A percentile compares a stretch with the other conserved stretches of the same genome.
Conservation (phyloP, 306 rosid species). For the Castanea sativa region DNA sequence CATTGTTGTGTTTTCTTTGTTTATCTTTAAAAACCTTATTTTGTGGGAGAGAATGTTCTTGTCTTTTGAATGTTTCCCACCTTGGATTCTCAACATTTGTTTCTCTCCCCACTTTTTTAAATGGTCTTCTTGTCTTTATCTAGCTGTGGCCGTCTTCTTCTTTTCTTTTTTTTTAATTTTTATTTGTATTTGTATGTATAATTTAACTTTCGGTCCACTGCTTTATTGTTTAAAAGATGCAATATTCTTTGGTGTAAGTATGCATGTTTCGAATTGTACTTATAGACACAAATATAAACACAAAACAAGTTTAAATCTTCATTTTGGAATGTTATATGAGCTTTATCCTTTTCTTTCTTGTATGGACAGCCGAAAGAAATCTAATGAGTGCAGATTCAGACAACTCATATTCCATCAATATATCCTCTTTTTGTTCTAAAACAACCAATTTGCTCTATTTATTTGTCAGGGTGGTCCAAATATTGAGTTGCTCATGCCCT, state of each 20-base stretch:
- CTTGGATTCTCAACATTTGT: constrained; percentile 32
- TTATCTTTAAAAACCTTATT: constrained; percentile 28
- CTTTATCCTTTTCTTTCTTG: constrained; percentile 77
- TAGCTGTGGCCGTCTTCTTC: constrained; percentile 7
- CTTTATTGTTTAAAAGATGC: constrained; percentile 5
- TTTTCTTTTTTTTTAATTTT: constrained; percentile 1
- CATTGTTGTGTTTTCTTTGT: constrained; percentile 21
- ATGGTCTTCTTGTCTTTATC: constrained; percentile 47
- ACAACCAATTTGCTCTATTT: constrained; percentile 53
- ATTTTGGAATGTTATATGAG: constrained; percentile 36
- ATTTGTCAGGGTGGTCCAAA: constrained; percentile 62
- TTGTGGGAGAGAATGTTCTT: constrained; percentile 37
- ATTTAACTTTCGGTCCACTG: constrained; percentile 35
- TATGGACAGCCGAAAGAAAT: constrained; percentile 75
- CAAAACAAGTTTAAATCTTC: constrained; percentile 22
- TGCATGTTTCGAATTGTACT: constrained; percentile 17
- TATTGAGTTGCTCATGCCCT: constrained; percentile 27
- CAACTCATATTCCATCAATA: constrained; percentile 41
- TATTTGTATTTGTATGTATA: neutral
- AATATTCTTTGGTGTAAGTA: constrained; percentile 12
- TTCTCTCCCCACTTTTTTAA: neutral
- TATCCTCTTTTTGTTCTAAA: constrained; percentile 31
- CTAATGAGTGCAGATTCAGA: constrained; percentile 48
- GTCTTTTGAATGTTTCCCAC: constrained; percentile 33
- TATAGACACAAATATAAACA: constrained; percentile 22